These are phyloP conservation scores for Cylindrodendrum hubeiense DNA, from an alignment of 2,329 filamentous ascomycete species.

Conservation along the genomic window DNA sequence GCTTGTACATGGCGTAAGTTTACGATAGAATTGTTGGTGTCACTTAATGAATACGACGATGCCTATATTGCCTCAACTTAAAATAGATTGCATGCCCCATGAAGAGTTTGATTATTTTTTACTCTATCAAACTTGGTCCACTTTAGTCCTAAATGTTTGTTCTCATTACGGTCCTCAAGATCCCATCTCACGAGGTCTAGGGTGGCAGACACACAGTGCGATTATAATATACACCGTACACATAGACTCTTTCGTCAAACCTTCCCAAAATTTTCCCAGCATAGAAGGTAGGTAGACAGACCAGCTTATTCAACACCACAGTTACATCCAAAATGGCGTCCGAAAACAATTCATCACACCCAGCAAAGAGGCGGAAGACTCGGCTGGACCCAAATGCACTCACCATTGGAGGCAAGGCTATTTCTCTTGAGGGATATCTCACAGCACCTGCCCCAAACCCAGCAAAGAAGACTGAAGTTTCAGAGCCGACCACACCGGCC, in stretches of 20 bases:
- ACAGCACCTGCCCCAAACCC: slow-evolving; percentile 49
- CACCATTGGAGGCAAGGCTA: slow-evolving; percentile 61
- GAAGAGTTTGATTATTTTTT: too few species aligned
- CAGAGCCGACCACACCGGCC: slow-evolving; percentile 13
- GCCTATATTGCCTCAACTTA: too few species aligned
- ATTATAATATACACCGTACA: neutral
- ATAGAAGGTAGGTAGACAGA: neutral
- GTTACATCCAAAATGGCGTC: slow-evolving; percentile 40
- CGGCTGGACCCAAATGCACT: slow-evolving; percentile 51
- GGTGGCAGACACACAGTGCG: neutral
- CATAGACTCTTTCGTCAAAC: neutral
- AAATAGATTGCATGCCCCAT: too few species aligned
- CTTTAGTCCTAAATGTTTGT: too few species aligned
- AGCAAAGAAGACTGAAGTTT: slow-evolving; percentile 30
- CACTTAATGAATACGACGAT: too few species aligned
- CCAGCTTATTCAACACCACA: slow-evolving; percentile 8
- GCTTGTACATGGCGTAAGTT: neutral
- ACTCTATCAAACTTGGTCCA: too few species aligned
- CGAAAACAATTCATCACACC: slow-evolving; percentile 40
- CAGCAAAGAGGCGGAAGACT: slow-evolving; percentile 55
- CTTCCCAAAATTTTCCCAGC: slow-evolving; percentile 11
- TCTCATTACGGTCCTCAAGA: too few species aligned
- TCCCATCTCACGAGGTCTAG: too few species aligned
- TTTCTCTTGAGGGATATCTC: slow-evolving; percentile 65
- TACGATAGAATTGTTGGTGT: too few species aligned